A percentile compares a stretch with the other conserved stretches of the same genome.
phyloP scores from a whole-genome alignment of 345 rosid genomes.

The Erodium maritimum region DNA sequence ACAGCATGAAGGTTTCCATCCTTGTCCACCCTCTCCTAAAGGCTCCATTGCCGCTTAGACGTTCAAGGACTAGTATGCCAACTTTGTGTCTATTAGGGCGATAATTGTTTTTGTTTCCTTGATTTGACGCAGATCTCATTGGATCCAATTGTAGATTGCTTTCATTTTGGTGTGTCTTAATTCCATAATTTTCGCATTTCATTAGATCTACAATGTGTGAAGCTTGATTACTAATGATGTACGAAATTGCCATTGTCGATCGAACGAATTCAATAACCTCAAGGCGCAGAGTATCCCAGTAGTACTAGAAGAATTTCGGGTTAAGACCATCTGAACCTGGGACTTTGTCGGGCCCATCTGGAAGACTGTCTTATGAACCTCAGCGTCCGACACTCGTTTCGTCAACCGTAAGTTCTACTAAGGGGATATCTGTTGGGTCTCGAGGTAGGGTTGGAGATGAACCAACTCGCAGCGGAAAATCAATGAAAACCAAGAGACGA shows the following conservation, averaged over 20 bases:
- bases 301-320: no score
- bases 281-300: no score
- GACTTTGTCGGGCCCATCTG: no score
- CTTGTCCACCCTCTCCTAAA: slow-evolving; percentile 42
- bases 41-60: slow-evolving; percentile 20
- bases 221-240: background rate
- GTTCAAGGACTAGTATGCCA: slow-evolving; percentile 9
- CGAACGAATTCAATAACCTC: no score
- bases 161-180: background rate
- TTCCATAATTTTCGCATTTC: background rate
- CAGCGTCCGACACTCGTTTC: no score
- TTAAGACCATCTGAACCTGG: no score
- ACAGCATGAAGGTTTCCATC: slow-evolving; percentile 51
- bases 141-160: slow-evolving; percentile 17
- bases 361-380: no score
- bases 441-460: no score
- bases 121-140: slow-evolving; percentile 25
- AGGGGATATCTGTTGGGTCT: no score
- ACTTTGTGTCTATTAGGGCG: slow-evolving; percentile 16
- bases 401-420: no score
- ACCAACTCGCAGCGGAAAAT: no score
- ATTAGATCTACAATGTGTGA: background rate
- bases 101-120: slow-evolving; percentile 15
- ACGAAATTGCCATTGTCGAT: slow-evolving; percentile 6
- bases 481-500: no score